Percentiles rank a stretch among this genome's conserved stretches.
phyloP scores from a whole-genome alignment of 257 asterid genomes.

The Penstemon davidsonii region DNA sequence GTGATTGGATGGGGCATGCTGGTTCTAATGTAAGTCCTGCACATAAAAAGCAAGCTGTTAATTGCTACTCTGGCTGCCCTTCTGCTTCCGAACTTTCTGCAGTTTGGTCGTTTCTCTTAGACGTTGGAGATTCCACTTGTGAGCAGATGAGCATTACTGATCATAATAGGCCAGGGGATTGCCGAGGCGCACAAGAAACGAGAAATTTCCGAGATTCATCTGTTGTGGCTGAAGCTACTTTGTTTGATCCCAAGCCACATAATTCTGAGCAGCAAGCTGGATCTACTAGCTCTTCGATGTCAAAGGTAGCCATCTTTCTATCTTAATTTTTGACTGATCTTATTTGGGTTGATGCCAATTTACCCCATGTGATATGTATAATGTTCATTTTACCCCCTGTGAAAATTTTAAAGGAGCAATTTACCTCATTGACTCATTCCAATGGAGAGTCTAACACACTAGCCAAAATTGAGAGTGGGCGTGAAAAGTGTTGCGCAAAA shows the following conservation, averaged over 20 bases:
- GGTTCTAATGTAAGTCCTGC: constrained; percentile 42
- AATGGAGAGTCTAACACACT: too few species aligned
- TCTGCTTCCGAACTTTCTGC: constrained; percentile 74
- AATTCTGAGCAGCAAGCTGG: constrained; percentile 27
- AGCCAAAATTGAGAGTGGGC: too few species aligned
- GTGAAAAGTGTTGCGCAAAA: too few species aligned
- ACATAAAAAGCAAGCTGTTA: constrained; percentile 64
- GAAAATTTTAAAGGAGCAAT: too few species aligned
- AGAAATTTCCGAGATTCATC: constrained; percentile 25
- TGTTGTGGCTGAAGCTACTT: constrained; percentile 25
- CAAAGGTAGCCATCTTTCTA: constrained; percentile 34
- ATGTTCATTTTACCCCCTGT: too few species aligned
- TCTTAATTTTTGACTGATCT: too few species aligned
- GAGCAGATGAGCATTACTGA: constrained; percentile 61
- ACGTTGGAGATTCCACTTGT: constrained; percentile 45
- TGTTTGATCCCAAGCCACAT: constrained; percentile 23
- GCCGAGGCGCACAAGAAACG: constrained; percentile 24
- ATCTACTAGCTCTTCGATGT: constrained; percentile 35
- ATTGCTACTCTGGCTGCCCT: constrained; percentile 84
- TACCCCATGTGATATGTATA: too few species aligned
- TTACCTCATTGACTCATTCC: too few species aligned
- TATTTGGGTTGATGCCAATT: too few species aligned
- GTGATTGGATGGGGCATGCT: constrained; percentile 75
- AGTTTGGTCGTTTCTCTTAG: constrained; percentile 68
- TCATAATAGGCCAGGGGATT: constrained; percentile 21